Base-by-base conservation (phyloP, 2,329 filamentous ascomycete genomes). In the Hypoxylon sp. region DNA sequence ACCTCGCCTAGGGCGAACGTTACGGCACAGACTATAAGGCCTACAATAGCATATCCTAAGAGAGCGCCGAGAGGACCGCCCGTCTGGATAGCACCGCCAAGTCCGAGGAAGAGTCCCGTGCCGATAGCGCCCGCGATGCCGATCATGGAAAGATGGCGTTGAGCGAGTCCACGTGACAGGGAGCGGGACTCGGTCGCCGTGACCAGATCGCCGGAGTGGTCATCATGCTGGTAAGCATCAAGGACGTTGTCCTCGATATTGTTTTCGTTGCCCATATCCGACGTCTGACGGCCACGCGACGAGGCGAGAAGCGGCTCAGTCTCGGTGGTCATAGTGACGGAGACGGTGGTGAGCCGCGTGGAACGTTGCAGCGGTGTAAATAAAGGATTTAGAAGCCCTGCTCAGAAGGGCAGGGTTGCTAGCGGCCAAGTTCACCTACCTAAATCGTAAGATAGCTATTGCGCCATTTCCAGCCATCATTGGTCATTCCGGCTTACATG, bases 51-150 rank as follows among this genome's bases (percentile, higher is more conserved):
- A 73, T 89, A 90, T 9, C 83, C 84, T 10, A 87, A 79, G 44
- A 87, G 75, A 0, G 83, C 81, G 53, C 83, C 83, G 0, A 83
- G 77, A 0, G 84, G 84, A 0, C 84, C 84, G 73, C 83, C 87
- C 22, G 78, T 83, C 70, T 81, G 79, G 24, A 90, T 83, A 17
- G 87, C 85, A 63, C 80, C 77, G 70, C 87, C 87, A 35, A 88
- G 85, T 17, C 87, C 86, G 39, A 89, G 85, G 75, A 90, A 89
- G 54, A 89, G 83, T 60, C 87, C 87, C 52, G 87, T 88, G 70
- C 87, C 87, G 66, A 89, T 89, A 66, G 87, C 85, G 58, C 87
- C 87, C 56, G 87, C 87, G 62, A 90, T 88, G 72, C 86, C 87
- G 68, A 89, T 83, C 86, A 89, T 89, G 71, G 87, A 86, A 68